Evolutionary conservation across 108 stramenopile genomes (phyloP).

Genomic region (Seminavis robusta): DNA sequence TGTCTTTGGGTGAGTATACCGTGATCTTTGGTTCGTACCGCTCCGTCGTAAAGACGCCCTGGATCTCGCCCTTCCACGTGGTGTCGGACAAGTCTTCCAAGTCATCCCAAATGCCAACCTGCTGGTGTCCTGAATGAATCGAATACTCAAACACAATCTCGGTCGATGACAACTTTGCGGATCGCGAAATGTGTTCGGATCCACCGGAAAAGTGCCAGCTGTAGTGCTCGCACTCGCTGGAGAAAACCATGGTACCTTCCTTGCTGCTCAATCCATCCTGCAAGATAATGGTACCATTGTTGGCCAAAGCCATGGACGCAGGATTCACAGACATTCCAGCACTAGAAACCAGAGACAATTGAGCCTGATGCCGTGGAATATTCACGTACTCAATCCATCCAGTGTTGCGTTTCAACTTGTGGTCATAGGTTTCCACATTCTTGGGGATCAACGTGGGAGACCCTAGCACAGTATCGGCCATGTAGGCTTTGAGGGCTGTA

Average conservation of each 20-base stretch:
- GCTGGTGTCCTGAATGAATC: too few species aligned
- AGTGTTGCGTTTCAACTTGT: too few species aligned
- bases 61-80: too few species aligned
- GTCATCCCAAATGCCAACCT: too few species aligned
- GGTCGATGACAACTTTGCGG: conserved; percentile 37
- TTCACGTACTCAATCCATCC: too few species aligned
- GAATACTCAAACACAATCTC: conserved; percentile 58
- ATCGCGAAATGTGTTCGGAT: conserved; percentile 46
- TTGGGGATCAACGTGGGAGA: conserved; percentile 43
- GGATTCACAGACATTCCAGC: conserved; percentile 57
- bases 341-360: conserved; percentile 56
- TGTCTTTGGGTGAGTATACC: too few species aligned
- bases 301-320: conserved; percentile 36
- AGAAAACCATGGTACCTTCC: too few species aligned
- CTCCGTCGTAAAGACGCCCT: too few species aligned
- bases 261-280: too few species aligned
- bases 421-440: conserved; percentile 13
- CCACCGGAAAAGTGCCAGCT: conserved; percentile 58
- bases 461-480: conserved; percentile 56
- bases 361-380: conserved; percentile 61
- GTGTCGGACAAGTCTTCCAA: too few species aligned
- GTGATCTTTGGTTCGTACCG: too few species aligned
- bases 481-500: conserved; percentile 45
- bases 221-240: too few species aligned
- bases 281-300: conserved; percentile 53